These are phyloP conservation scores for Sparassis latifolia DNA, from an alignment of 1,284 basidiomycete genomes.

Conservation along the genomic window DNA sequence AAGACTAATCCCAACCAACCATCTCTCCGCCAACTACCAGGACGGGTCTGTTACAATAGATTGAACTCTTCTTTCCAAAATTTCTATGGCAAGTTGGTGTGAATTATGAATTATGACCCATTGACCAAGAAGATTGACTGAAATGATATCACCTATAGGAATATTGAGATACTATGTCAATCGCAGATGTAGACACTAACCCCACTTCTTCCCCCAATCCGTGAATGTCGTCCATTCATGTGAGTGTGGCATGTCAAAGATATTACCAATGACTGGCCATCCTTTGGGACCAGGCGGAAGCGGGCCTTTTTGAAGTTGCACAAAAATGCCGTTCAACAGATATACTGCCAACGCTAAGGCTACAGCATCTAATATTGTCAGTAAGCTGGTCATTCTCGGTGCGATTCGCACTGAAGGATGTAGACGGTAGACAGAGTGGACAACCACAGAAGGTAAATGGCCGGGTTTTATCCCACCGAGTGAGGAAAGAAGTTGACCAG, in stretches of 20 bases:
- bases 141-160: slow-evolving; percentile 19
- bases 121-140: slow-evolving; percentile 47
- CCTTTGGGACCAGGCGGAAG: slow-evolving; percentile 27
- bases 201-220: slow-evolving; percentile 23
- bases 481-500: too few species aligned
- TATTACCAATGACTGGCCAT: slow-evolving; percentile 25
- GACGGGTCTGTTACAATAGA: slow-evolving; percentile 60
- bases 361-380: not conserved
- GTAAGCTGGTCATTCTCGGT: not conserved
- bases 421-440: too few species aligned
- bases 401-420: too few species aligned
- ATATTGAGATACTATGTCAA: not conserved
- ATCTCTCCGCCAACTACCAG: slow-evolving; percentile 39
- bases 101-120: slow-evolving; percentile 55
- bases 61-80: slow-evolving; percentile 64
- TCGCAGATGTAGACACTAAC: slow-evolving; percentile 8
- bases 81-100: slow-evolving; percentile 42
- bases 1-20: slow-evolving; percentile 58
- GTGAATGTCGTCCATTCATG: slow-evolving; percentile 24
- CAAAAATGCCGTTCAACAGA: slow-evolving; percentile 4
- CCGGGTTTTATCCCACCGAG: too few species aligned
- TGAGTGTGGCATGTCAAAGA: slow-evolving; percentile 23
- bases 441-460: too few species aligned
- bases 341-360: not conserved
- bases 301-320: slow-evolving; percentile 8